Conservation (phyloP, 495 filamentous ascomycete genomes). For the Podospora pseudoanserina region DNA sequence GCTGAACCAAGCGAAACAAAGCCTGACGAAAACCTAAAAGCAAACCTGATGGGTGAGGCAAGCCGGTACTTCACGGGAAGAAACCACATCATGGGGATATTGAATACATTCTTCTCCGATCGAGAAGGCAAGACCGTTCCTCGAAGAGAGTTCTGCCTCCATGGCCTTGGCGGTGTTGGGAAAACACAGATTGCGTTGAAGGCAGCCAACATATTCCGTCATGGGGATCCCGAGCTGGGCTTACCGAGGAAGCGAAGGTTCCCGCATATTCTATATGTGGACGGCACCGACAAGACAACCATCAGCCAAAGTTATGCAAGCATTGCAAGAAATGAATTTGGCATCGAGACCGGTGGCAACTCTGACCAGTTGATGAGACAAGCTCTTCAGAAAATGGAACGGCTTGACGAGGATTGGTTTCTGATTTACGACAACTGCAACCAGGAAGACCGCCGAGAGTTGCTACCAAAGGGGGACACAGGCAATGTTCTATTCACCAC, state of each 20-base stretch:
- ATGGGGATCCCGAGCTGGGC: slow-evolving; percentile 4
- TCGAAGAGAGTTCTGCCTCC: slow-evolving; percentile 19
- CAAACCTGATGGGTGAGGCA: not conserved
- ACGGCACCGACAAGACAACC: slow-evolving; percentile 14
- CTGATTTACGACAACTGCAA: slow-evolving; percentile 16
- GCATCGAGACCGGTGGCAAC: not conserved
- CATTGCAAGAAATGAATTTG: slow-evolving; percentile 6
- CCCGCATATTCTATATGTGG: slow-evolving; percentile 21
- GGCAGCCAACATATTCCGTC: slow-evolving; percentile 8
- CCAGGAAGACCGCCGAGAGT: not conserved
- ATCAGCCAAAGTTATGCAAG: slow-evolving; percentile 18
- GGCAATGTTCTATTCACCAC: not conserved
- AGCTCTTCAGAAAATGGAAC: slow-evolving; percentile 4
- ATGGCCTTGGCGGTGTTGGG: slow-evolving; percentile 26
- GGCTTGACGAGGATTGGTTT: slow-evolving; percentile 10
- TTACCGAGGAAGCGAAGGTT: slow-evolving; percentile 7
- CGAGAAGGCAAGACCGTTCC: not conserved
- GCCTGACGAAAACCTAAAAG: slow-evolving; percentile 1
- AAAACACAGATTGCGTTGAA: slow-evolving; percentile 27
- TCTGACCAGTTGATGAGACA: not conserved
- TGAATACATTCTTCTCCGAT: slow-evolving; percentile 11
- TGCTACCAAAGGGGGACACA: not conserved
- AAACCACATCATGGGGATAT: slow-evolving; percentile 15
- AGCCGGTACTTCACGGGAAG: slow-evolving; percentile 25
- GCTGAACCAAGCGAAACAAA: slow-evolving; percentile 8